These are phyloP conservation scores for Lactuca sativa DNA, from an alignment of 129 eudicot genomes.

Conservation along the genomic window DNA sequence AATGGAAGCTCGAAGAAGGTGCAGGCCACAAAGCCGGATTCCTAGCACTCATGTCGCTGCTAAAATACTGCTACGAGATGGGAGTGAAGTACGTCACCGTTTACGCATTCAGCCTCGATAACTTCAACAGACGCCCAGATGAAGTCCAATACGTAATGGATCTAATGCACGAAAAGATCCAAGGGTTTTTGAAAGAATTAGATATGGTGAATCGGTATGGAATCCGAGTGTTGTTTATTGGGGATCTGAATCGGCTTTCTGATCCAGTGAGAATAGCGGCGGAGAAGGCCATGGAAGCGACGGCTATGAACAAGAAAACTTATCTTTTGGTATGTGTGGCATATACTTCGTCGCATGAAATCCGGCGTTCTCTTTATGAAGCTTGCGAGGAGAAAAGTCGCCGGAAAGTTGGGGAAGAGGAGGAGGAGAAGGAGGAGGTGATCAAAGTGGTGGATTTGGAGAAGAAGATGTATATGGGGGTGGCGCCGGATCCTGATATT, in stretches of 20 bases:
- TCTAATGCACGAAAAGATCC: slow-evolving; percentile 68
- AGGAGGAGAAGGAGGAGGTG: slow-evolving; percentile 17
- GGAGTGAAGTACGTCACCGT: slow-evolving; percentile 56
- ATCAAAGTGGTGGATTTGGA: slow-evolving; percentile 52
- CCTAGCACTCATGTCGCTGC: slow-evolving; percentile 53
- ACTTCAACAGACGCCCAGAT: slow-evolving; percentile 53
- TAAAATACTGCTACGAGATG: slow-evolving; percentile 67
- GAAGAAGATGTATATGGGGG: slow-evolving; percentile 64
- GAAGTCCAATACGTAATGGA: slow-evolving; percentile 67
- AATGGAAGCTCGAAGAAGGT: slow-evolving; percentile 52
- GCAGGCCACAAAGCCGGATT: slow-evolving; percentile 80
- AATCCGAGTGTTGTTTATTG: slow-evolving; percentile 50
- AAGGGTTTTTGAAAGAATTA: slow-evolving; percentile 56
- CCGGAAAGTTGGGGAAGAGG: neutral
- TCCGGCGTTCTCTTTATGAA: slow-evolving; percentile 43
- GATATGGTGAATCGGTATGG: slow-evolving; percentile 53
- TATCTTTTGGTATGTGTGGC: slow-evolving; percentile 56
- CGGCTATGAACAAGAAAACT: slow-evolving; percentile 39
- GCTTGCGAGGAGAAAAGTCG: slow-evolving; percentile 47
- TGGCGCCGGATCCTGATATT: slow-evolving; percentile 60
- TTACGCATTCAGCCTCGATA: slow-evolving; percentile 70
- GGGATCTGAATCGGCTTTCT: slow-evolving; percentile 52
- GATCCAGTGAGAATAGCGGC: slow-evolving; percentile 53
- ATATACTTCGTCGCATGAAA: slow-evolving; percentile 68
- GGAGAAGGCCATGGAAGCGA: slow-evolving; percentile 53